These are phyloP conservation scores for Trichocladium uniseriatum DNA, from an alignment of 495 filamentous ascomycete genomes.

Conservation along the genomic window DNA sequence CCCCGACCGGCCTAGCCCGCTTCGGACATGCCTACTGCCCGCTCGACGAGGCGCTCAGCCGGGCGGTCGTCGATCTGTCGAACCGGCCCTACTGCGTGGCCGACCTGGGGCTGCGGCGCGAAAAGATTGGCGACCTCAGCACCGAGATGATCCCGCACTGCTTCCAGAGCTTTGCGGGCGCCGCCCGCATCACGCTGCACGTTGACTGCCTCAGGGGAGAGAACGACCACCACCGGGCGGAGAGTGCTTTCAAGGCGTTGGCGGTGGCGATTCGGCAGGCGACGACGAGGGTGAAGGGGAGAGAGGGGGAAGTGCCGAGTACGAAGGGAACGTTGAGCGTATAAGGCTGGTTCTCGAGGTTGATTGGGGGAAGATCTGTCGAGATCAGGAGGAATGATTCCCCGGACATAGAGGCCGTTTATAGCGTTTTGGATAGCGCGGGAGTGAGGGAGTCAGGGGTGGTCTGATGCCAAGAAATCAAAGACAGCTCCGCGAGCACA, in stretches of 20 bases:
- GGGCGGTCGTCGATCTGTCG: slow-evolving; percentile 89
- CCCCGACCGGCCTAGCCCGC: slow-evolving; percentile 68
- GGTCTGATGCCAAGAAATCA: too few relatives aligned
- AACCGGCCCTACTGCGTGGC: slow-evolving; percentile 80
- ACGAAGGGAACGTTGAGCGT: slow-evolving; percentile 76
- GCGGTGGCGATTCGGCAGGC: slow-evolving; percentile 75
- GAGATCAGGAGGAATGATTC: background rate
- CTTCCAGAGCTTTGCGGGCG: slow-evolving; percentile 84
- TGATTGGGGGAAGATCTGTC: background rate
- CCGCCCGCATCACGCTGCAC: slow-evolving; percentile 83
- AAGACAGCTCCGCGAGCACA: too few relatives aligned
- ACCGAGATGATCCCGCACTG: slow-evolving; percentile 97
- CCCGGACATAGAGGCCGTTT: too few relatives aligned
- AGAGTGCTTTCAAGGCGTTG: slow-evolving; percentile 95
- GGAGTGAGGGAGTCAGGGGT: too few relatives aligned
- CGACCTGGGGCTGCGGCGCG: slow-evolving; percentile 68
- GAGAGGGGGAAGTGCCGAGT: slow-evolving; percentile 84
- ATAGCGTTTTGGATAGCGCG: too few relatives aligned
- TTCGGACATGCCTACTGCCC: slow-evolving; percentile 88
- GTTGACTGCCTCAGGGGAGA: slow-evolving; percentile 79
- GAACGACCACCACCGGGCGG: slow-evolving; percentile 94
- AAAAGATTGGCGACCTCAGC: slow-evolving; percentile 88
- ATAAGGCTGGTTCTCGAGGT: slow-evolving; percentile 8
- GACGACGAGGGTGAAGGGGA: slow-evolving; percentile 60
- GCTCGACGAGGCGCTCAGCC: slow-evolving; percentile 88